Base-by-base conservation (phyloP, 305 asterid species). In the Fraxinus albicans region DNA sequence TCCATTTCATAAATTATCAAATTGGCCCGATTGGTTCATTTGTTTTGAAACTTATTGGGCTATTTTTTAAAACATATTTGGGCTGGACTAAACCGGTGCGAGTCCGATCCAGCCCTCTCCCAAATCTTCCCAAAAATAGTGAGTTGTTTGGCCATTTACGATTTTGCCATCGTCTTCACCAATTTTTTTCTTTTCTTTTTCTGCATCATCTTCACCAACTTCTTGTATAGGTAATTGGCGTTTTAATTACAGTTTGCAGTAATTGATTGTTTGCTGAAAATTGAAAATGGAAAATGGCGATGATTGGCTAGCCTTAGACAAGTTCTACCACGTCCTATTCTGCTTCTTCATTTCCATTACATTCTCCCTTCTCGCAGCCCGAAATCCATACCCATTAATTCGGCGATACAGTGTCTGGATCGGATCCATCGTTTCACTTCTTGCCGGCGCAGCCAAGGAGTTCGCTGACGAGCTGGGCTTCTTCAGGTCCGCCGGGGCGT, bases 401-500 rank as follows among this genome's bases (percentile, higher is more conserved):
- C 94, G 95, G 78, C 91, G 89, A 85, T 88, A 92, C 83, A 83
- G 91, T 85, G 87, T 91, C 83, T 91, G 91, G 97, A 76, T 96
- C 84, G 98, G 98, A 79, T 94, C 95, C 83, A 44, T 92, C 29
- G 23, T 89, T 35, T 91, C 98, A 4, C 89, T 92, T 1, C 74
- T 87, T 33, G 91, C 92, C 83, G 98, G 98, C 80, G 95, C 91
- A 78, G 95, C 92, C 74, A 96, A 94, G 84, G 98, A 96, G 89
- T 85, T 89, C 73, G 97, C 95, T 74, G 99, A 96, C 80, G 96
- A 96, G 80, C 73, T 94, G 4, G 99, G 98, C 0, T 90, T 83
- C 85, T 94, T 96, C 86, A 85, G 84, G 77, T 96, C 99, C 69
- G 88, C 98, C 75, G 99, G 98, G 13, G 98, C 94, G 1, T 96